Evolutionary conservation across 2,329 filamentous ascomycete species (phyloP), one percentile per base, ranked within the genome.

Genomic region (Cladophialophora exuberans): DNA sequence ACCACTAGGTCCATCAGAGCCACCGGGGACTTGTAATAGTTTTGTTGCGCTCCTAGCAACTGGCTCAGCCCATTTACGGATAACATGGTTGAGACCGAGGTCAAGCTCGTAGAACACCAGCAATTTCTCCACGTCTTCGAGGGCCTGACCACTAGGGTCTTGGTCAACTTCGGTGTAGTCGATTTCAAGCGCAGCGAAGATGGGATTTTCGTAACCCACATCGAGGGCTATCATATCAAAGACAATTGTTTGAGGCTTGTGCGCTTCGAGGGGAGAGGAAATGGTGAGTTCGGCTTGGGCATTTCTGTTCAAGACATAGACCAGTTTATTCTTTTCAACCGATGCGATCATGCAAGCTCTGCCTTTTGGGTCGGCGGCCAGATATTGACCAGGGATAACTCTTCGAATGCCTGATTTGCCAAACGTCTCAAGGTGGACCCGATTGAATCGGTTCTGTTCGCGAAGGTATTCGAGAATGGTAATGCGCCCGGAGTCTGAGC

Each of bases 61-160:
- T 1, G 89, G 84, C 64, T 99, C 94, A 10, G 90, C 88, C 94
- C 94, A 99, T 71, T 92, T 96, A 56, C 93, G 86, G 17, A 99
- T 91, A 31, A 99, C 94, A 60, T 99, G 94, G 66, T 99, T 99
- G 51, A 99, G 76, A 28, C 95, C 95, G 23, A 99, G 82, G 67
- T 99, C 94, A 18, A 99, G 85, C 74, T 97, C 94, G 69, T 99
- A 99, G 74, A 97, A 99, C 0, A 97, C 93, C 23, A 99, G 78
- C 63, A 89, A 85, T 57, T 96, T 97, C 71, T 97, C 92, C 42
- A 89, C 77, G 63, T 95, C 88, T 55, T 88, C 81, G 63, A 86
- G 85, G 1, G 91, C 91, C 69, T 89, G 83, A 13, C 92, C 93
- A 0, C 89, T 90, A 0, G 91, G 85, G 70, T 99, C 95, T 71